phyloP scores from a whole-genome alignment of 495 filamentous ascomycete species.

The Physcia stellaris region DNA sequence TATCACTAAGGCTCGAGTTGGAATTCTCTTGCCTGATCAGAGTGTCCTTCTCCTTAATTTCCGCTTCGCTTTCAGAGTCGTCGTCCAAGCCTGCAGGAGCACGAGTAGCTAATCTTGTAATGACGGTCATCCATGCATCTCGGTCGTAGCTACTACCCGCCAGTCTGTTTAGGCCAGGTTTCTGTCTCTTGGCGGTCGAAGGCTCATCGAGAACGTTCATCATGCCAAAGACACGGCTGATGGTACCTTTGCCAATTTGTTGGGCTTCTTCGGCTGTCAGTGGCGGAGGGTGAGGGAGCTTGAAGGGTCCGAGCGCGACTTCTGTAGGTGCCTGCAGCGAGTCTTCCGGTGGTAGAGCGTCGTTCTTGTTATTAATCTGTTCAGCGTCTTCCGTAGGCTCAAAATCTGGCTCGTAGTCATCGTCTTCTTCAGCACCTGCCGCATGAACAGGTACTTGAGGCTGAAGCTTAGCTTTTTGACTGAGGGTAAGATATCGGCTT shows the following conservation, averaged over 20 bases:
- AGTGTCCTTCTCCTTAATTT: constrained; percentile 13
- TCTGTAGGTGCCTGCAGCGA: constrained; percentile 34
- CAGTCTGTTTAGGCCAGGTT: constrained; percentile 61
- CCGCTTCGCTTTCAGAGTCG: constrained; percentile 20
- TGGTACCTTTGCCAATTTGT: constrained; percentile 52
- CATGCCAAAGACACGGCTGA: constrained; percentile 64
- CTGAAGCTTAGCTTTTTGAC: constrained; percentile 18
- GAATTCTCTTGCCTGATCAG: constrained; percentile 8
- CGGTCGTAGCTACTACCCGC: constrained; percentile 77
- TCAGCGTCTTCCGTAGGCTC: constrained; percentile 58
- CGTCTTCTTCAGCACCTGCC: constrained; percentile 62
- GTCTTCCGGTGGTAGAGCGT: constrained; percentile 44
- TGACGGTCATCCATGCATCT: constrained; percentile 81
- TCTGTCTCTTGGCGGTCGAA: constrained; percentile 27
- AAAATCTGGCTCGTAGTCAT: constrained; percentile 80
- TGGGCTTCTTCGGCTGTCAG: constrained; percentile 52
- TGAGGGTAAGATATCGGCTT: constrained; percentile 30
- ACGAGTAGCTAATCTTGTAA: constrained; percentile 75
- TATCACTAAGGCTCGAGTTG: constrained; percentile 38
- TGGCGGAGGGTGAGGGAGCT: constrained; percentile 62
- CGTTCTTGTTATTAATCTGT: constrained; percentile 55
- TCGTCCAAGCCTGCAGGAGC: constrained; percentile 54
- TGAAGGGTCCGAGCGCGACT: constrained; percentile 54
- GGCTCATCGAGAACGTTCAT: constrained; percentile 56
- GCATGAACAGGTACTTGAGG: constrained; percentile 28